Percentiles rank a stretch among this genome's conserved stretches.
These are phyloP conservation scores for Jatropha podagrica DNA, from an alignment of 441 rosid genomes.

Conservation along the genomic window DNA sequence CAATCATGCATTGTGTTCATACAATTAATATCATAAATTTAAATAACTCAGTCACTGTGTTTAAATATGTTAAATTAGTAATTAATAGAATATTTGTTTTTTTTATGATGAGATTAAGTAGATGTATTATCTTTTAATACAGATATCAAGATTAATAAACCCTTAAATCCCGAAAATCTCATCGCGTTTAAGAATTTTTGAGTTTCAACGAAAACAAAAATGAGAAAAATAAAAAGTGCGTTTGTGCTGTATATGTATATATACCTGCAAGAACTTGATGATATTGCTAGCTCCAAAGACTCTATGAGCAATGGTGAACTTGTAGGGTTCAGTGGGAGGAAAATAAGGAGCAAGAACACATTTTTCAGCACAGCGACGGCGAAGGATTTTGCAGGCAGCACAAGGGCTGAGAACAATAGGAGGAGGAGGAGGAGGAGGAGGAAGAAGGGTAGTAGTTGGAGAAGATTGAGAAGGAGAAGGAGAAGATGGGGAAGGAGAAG, in stretches of 20 bases:
- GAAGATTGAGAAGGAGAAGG: constrained; percentile 12
- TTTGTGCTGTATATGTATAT: background rate
- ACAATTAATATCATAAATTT: no score
- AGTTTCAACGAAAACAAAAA: no score
- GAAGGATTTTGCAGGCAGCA: constrained; percentile 76
- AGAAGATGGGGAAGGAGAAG: constrained; percentile 16
- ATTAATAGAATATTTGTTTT: no score
- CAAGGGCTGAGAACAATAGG: constrained; percentile 53
- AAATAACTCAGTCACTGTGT: no score
- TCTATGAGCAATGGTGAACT: constrained; percentile 70
- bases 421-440: constrained; percentile 20
- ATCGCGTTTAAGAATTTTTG: no score
- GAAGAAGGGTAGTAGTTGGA: constrained; percentile 15
- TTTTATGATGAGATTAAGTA: no score
- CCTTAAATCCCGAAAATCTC: no score
- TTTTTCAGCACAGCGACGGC: constrained; percentile 62
- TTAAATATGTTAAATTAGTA: no score
- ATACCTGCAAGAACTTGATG: constrained; percentile 72
- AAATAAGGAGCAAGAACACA: constrained; percentile 70
- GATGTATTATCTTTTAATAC: no score
- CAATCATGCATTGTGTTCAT: background rate
- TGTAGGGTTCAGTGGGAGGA: constrained; percentile 63
- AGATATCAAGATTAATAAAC: no score
- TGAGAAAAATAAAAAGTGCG: no score
- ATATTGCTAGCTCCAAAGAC: constrained; percentile 73